Evolutionary conservation across 805 yeast species (phyloP).

Genomic region (Tetrapisispora nanseiensis): DNA sequence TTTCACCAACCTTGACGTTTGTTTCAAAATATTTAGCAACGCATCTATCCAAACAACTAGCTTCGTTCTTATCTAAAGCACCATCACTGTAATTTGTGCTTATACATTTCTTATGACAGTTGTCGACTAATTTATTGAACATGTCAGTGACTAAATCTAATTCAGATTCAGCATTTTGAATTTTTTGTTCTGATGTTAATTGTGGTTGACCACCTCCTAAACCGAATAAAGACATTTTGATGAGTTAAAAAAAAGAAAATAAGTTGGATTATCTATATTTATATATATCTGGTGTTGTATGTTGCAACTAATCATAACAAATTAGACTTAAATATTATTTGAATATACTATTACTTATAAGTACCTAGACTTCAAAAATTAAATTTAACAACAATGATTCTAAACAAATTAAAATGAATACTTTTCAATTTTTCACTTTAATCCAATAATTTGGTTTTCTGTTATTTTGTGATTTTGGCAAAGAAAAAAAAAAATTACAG

Average conservation of each 20-base stretch:
- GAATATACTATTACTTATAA: too few species aligned
- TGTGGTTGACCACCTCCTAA: conserved; percentile 76
- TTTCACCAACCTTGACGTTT: conserved; percentile 88
- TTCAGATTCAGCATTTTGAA: conserved; percentile 91
- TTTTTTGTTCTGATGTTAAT: conserved; percentile 61
- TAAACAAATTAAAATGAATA: too few species aligned
- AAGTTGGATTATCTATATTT: not conserved
- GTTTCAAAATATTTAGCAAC: conserved; percentile 91
- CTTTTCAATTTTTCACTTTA: too few species aligned
- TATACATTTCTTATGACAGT: conserved; percentile 84
- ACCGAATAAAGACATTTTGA: conserved; percentile 58
- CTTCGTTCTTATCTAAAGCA: conserved; percentile 68
- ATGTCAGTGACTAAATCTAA: conserved; percentile 94
- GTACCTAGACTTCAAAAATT: too few species aligned
- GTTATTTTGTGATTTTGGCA: too few species aligned
- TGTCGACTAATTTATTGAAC: conserved; percentile 87
- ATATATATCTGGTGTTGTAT: too few species aligned
- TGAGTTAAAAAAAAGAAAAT: not conserved
- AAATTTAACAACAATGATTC: too few species aligned
- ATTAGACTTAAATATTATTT: too few species aligned
- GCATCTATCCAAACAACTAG: conserved; percentile 88
- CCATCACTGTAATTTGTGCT: conserved; percentile 52
- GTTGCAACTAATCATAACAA: too few species aligned
- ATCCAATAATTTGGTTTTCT: too few species aligned
- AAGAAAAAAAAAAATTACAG: too few species aligned